Evolutionary conservation across 106 monocot genomes (phyloP).

Genomic region (Apostasia ramifera): DNA sequence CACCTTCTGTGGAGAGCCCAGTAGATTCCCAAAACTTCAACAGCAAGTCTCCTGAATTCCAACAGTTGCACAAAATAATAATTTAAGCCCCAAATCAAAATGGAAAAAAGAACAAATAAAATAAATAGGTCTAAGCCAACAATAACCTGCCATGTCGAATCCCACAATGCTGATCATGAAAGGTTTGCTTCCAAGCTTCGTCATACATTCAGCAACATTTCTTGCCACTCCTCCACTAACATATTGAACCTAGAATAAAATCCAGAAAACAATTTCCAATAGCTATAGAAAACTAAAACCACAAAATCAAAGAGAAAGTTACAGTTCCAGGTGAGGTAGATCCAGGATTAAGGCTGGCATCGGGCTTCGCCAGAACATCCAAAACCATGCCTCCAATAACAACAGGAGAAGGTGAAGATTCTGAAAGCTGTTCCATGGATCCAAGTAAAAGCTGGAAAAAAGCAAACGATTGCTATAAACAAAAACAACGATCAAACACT

Average conservation of each 20-base stretch:
- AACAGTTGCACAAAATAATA: constrained; percentile 7
- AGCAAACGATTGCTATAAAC: neutral
- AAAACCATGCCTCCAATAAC: constrained; percentile 84
- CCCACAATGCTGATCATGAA: constrained; percentile 83
- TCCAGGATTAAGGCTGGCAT: constrained; percentile 26
- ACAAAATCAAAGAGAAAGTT: neutral
- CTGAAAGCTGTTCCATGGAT: neutral
- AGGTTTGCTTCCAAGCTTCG: constrained; percentile 63
- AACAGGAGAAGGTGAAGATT: constrained; percentile 23
- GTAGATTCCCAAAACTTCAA: constrained; percentile 61
- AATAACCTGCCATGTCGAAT: constrained; percentile 66
- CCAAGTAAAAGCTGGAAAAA: constrained; percentile 15
- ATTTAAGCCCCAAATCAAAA: neutral
- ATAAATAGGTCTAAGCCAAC: neutral
- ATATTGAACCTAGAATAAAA: constrained; percentile 40
- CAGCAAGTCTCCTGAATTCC: constrained; percentile 40
- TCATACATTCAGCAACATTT: constrained; percentile 88
- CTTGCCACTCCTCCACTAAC: constrained; percentile 80
- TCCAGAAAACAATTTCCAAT: neutral
- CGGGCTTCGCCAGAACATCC: constrained; percentile 70
- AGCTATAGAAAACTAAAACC: neutral
- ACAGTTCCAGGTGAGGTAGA: constrained; percentile 75
- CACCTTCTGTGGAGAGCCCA: constrained; percentile 74
- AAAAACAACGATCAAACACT: neutral
- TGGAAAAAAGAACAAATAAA: constrained; percentile 1